These are phyloP conservation scores for Sporothrix euskadiensis DNA, from an alignment of 2,329 filamentous ascomycete species.

Conservation along the genomic window DNA sequence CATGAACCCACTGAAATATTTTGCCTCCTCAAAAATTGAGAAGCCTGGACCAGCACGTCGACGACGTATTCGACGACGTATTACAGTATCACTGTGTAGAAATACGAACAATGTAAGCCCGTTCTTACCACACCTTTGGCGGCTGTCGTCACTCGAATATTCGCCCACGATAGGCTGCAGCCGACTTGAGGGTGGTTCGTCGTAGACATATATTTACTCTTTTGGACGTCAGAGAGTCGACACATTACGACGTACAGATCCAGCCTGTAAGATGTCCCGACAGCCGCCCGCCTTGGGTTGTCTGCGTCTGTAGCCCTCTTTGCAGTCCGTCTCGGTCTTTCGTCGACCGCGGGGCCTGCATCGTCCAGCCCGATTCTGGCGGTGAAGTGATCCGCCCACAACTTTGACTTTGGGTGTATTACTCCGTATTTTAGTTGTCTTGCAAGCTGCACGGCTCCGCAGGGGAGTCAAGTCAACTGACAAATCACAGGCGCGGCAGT, in stretches of 20 bases:
- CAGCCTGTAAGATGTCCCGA: constrained; percentile 9
- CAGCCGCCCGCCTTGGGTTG: constrained; percentile 7
- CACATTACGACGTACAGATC: not conserved
- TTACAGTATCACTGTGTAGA: not conserved
- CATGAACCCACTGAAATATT: not conserved
- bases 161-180: not conserved
- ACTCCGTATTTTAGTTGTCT: not conserved
- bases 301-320: not conserved
- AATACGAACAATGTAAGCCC: not conserved
- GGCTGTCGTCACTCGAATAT: not conserved
- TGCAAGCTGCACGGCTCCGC: constrained; percentile 4
- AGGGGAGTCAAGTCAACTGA: not conserved
- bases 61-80: not conserved
- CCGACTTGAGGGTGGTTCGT: not conserved
- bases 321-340: not conserved
- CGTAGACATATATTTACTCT: not conserved
- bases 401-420: not conserved
- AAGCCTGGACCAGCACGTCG: not conserved
- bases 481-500: constrained; percentile 20
- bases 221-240: not conserved
- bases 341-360: not conserved
- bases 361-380: constrained; percentile 6
- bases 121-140: not conserved
- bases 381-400: not conserved
- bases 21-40: not conserved